Base-by-base conservation (phyloP, 306 rosid genomes). In the Hippophae tibetana region DNA sequence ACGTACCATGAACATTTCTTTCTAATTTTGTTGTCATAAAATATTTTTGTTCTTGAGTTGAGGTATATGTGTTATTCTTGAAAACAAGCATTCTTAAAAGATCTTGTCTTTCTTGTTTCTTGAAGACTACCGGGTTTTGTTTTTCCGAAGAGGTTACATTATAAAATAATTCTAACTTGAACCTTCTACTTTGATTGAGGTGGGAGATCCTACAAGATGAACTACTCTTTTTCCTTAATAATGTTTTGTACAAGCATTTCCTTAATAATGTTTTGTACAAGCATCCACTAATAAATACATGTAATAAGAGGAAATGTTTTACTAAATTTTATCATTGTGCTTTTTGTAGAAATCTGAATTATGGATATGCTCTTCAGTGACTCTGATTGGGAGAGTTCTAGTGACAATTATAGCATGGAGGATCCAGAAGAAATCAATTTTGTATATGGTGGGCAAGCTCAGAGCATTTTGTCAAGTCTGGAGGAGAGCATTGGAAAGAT, bases 401-500 rank as follows among this genome's bases (percentile, higher is more conserved):
- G 96, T 69, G 94, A 86, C 64, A 78, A 86, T 72, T 82, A 82
- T 73, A 74, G 95, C 68, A 63, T 76, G 55, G 96, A 82, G 45
- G 93, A 92, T 76, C 93, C 78, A 76, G 95, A 81, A 78, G 93
- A 82, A 74, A 68, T 64, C 12, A 85, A 92, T 58, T 75, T 57
- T 67, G 69, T 63, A 13, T 88, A 73, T 67, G 77, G 82, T 3
- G 97, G 95, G 51, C 90, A 88, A 69, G 96, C 99, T 62, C 78
- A 56, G 64, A 84, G 81, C 89, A 82, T 93, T 64, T 81, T 93
- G 58, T 83, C 95, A 49, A 82, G 99, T 76, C 79, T 93, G 57
- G 94, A 93, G 72, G 95, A 81, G 74, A 84, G 88, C 87, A 93
- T 93, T 61, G 94, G 80, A 43, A 88, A 70, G 75, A 88, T 93